Conservation (phyloP, 192 early-diverging fungal genomes). For the Backusella westeae region DNA sequence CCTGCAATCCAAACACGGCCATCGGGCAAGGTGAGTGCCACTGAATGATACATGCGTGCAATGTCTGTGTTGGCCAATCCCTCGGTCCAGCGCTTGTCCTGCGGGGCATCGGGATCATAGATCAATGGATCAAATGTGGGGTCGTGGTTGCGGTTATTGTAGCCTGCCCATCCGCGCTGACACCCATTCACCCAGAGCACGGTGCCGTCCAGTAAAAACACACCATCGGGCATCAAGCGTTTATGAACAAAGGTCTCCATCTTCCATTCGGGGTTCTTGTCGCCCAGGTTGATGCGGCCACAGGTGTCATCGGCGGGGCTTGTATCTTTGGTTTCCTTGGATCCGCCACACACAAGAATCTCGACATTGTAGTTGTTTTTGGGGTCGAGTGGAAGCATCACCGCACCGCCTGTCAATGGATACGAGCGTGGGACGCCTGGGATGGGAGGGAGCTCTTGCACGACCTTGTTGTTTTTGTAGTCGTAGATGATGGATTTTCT, state of each 20-base stretch:
- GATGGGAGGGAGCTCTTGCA: slow-evolving; percentile 43
- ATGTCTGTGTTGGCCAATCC: slow-evolving; percentile 47
- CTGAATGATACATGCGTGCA: slow-evolving; percentile 66
- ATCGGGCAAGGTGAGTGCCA: slow-evolving; percentile 45
- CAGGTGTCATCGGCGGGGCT: slow-evolving; percentile 42
- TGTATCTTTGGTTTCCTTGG: slow-evolving; percentile 22
- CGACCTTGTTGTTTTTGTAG: slow-evolving; percentile 36
- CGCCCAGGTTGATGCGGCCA: slow-evolving; percentile 46
- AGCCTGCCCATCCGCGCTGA: slow-evolving; percentile 56
- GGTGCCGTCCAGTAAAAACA: slow-evolving; percentile 53
- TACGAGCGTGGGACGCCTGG: slow-evolving; percentile 50
- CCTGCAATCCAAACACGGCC: slow-evolving; percentile 50
- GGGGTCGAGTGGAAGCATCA: slow-evolving; percentile 55
- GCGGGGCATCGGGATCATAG: slow-evolving; percentile 49
- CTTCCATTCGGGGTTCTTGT: slow-evolving; percentile 45
- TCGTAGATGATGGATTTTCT: slow-evolving; percentile 52
- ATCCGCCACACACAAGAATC: slow-evolving; percentile 64
- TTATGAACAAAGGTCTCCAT: slow-evolving; percentile 47
- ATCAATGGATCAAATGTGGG: slow-evolving; percentile 51
- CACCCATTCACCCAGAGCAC: slow-evolving; percentile 65
- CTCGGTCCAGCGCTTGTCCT: slow-evolving; percentile 41
- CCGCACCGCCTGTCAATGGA: slow-evolving; percentile 53
- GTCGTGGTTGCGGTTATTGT: slow-evolving; percentile 39
- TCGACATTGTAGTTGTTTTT: slow-evolving; percentile 54
- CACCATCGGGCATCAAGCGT: slow-evolving; percentile 52